Percentiles rank a stretch among this genome's conserved stretches.
Evolutionary conservation across 116 monocot genomes (phyloP).

Genomic region (Dioscorea cayenensis): DNA sequence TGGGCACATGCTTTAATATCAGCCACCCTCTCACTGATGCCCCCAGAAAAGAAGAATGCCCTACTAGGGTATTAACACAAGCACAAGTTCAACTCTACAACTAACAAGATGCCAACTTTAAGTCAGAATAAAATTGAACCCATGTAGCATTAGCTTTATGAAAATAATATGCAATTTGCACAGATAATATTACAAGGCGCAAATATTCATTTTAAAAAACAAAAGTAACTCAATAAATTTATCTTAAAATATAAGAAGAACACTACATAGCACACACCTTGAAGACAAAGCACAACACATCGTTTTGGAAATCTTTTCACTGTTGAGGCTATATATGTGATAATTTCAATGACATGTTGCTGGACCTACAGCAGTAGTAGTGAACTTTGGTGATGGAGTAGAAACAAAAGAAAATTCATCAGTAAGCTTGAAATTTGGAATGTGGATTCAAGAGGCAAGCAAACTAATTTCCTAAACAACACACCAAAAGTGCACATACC

Average conservation of each 20-base stretch:
- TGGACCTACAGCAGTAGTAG: constrained; percentile 56
- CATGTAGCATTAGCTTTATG: not conserved
- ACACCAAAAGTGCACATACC: too few relatives aligned
- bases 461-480: too few relatives aligned
- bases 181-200: not conserved
- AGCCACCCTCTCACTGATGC: constrained; percentile 89
- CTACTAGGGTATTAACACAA: not conserved
- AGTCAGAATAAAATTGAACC: not conserved
- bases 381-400: not conserved
- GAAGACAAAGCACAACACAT: constrained; percentile 87
- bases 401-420: not conserved
- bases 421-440: too few relatives aligned
- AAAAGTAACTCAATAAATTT: not conserved
- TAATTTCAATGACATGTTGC: constrained; percentile 92
- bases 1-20: constrained; percentile 94
- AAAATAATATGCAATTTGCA: not conserved
- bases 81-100: too few relatives aligned
- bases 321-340: constrained; percentile 67
- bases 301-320: constrained; percentile 83
- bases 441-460: too few relatives aligned
- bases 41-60: constrained; percentile 22
- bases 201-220: too few relatives aligned
- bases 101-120: too few relatives aligned
- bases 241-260: not conserved
- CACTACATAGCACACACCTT: constrained; percentile 31